phyloP scores from a whole-genome alignment of 345 rosid genomes.

The Ceriops zippeliana region DNA sequence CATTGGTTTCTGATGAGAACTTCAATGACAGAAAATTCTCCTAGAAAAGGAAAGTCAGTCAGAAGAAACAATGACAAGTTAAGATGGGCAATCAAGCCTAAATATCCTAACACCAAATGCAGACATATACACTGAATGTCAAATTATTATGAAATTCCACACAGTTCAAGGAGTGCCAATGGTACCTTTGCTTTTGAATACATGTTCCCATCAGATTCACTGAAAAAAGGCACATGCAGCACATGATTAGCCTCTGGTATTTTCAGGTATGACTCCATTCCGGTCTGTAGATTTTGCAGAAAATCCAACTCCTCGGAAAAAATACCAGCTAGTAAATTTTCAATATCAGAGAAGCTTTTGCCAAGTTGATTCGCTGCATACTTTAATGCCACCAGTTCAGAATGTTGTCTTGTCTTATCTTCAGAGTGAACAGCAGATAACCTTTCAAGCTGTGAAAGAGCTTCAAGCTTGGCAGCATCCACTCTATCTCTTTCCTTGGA shows the following conservation, averaged over 20 bases:
- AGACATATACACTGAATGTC: neutral
- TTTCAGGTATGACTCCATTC: constrained; percentile 44
- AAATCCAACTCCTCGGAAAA: constrained; percentile 55
- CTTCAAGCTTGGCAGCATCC: constrained; percentile 63
- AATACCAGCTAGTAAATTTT: constrained; percentile 41
- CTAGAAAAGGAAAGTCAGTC: constrained; percentile 37
- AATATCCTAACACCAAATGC: constrained; percentile 1
- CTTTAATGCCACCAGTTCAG: constrained; percentile 44
- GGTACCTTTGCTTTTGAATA: constrained; percentile 47
- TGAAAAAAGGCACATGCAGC: constrained; percentile 33
- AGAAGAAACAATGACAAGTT: constrained; percentile 14
- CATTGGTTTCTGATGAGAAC: constrained; percentile 36
- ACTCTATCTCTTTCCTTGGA: constrained; percentile 50
- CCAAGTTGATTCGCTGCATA: constrained; percentile 45
- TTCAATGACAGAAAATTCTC: constrained; percentile 37
- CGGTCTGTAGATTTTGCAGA: constrained; percentile 53
- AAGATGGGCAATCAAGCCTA: neutral
- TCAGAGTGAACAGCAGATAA: constrained; percentile 40
- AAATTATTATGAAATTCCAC: neutral
- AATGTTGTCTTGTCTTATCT: constrained; percentile 48
- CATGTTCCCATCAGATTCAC: constrained; percentile 20
- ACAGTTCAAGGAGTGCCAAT: constrained; percentile 6
- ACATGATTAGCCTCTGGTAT: constrained; percentile 29
- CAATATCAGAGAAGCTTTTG: constrained; percentile 44
- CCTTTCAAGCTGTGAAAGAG: constrained; percentile 47